phyloP scores from a whole-genome alignment of 176 grass and related monocot genomes.

The Aegilops umbellulata region DNA sequence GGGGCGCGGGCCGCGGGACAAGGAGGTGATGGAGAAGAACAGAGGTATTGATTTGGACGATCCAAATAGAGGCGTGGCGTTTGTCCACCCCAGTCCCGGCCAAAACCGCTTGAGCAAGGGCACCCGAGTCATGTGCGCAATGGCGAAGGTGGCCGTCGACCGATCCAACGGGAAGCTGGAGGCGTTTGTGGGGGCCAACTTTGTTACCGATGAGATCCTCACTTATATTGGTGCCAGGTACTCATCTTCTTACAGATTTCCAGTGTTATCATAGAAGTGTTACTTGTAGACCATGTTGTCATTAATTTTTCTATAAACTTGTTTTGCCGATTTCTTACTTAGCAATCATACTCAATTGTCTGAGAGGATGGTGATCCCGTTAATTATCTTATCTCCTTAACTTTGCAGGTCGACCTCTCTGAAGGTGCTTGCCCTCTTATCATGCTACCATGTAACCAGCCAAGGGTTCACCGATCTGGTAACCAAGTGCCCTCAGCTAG shows the following conservation, averaged over 20 bases:
- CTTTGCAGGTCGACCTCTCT: background rate
- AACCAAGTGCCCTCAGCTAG: background rate
- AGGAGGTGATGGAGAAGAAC: background rate
- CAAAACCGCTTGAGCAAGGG: no score
- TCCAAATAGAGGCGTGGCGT: no score
- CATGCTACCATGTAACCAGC: background rate
- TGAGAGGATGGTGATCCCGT: no score
- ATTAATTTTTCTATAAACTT: no score
- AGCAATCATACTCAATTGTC: no score
- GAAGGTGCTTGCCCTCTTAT: background rate
- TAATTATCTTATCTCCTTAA: no score
- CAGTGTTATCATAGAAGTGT: no score
- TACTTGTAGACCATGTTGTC: no score
- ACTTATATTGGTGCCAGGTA: background rate
- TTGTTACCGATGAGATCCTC: background rate
- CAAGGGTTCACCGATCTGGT: background rate
- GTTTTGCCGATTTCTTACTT: no score
- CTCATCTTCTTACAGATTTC: no score
- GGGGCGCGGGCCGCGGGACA: conserved; percentile 4
- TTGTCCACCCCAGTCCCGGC: no score
- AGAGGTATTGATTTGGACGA: no score
- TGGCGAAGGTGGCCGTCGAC: background rate
- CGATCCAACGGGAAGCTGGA: background rate
- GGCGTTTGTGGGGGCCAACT: background rate
- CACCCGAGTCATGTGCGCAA: background rate